Evolutionary conservation across 176 grass and related monocot genomes (phyloP).

Genomic region (Puccinellia tenuiflora): DNA sequence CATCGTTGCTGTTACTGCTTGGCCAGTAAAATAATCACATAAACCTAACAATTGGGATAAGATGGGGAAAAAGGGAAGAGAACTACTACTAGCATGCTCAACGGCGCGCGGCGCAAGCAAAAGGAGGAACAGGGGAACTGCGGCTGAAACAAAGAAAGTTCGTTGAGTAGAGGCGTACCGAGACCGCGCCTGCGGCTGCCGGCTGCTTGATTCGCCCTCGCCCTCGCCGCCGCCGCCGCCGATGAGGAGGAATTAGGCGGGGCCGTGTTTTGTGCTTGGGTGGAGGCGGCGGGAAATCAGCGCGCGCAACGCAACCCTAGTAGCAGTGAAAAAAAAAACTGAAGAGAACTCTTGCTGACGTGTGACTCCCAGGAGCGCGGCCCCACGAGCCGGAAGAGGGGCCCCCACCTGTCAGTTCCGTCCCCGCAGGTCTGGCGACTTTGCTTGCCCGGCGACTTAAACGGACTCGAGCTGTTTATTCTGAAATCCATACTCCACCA

Average conservation of each 20-base stretch:
- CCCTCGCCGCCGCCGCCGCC: not conserved
- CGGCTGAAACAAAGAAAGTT: not conserved
- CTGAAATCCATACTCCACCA: no score
- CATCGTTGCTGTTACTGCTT: not conserved
- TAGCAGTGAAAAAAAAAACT: not conserved
- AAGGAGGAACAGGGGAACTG: no score
- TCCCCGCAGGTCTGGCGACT: not conserved
- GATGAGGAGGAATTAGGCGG: not conserved
- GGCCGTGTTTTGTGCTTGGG: not conserved
- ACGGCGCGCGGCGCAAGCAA: no score
- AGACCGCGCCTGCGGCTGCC: not conserved
- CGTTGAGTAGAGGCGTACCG: not conserved
- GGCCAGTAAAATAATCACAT: not conserved
- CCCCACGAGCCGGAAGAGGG: not conserved
- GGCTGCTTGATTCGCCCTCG: not conserved
- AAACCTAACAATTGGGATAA: not conserved
- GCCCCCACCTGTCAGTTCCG: not conserved
- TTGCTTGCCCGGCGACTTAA: not conserved
- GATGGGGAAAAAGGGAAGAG: not conserved
- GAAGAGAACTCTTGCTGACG: not conserved
- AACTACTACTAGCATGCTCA: not conserved
- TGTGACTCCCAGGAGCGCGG: not conserved
- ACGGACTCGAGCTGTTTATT: not conserved
- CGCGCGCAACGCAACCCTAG: not conserved
- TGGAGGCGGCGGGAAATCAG: not conserved